phyloP scores from a whole-genome alignment of 1,284 basidiomycete species.

The Puccinia horiana region DNA sequence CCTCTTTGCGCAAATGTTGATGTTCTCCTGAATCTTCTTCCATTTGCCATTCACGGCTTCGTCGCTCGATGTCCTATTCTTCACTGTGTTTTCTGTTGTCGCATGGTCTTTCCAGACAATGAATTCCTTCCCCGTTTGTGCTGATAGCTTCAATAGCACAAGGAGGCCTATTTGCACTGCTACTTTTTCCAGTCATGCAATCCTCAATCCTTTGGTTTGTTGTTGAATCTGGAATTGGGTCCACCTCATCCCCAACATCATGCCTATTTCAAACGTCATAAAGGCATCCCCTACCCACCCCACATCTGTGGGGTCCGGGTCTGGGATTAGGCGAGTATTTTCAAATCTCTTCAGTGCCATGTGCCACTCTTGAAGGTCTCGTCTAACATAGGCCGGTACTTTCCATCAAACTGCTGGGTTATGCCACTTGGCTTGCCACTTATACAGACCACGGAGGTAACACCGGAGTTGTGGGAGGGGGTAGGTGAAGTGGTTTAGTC shows the following conservation, averaged over 20 bases:
- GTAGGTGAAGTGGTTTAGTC: not conserved
- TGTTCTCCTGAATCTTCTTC: not conserved
- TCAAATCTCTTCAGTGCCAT: not conserved
- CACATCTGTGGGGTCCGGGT: not conserved
- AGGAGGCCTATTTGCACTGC: not conserved
- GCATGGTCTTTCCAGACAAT: not conserved
- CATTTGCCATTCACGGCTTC: not conserved
- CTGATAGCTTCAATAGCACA: not conserved
- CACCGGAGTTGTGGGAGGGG: not conserved
- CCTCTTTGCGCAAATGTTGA: not conserved
- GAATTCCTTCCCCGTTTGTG: not conserved
- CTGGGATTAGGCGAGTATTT: not conserved
- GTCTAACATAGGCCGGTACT: not conserved
- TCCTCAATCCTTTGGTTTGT: not conserved
- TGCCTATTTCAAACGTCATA: not conserved
- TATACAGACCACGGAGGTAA: not conserved
- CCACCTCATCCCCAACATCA: not conserved
- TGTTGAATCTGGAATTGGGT: not conserved
- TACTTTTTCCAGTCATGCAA: not conserved
- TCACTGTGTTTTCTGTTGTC: not conserved
- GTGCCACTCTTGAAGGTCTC: not conserved
- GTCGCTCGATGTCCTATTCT: not conserved
- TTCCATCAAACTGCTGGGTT: not conserved
- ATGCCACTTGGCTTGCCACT: not conserved
- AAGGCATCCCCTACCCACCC: conserved; percentile 25